These are phyloP conservation scores for Coemansia sp. DNA, from an alignment of 192 early-diverging fungal species.

Conservation along the genomic window DNA sequence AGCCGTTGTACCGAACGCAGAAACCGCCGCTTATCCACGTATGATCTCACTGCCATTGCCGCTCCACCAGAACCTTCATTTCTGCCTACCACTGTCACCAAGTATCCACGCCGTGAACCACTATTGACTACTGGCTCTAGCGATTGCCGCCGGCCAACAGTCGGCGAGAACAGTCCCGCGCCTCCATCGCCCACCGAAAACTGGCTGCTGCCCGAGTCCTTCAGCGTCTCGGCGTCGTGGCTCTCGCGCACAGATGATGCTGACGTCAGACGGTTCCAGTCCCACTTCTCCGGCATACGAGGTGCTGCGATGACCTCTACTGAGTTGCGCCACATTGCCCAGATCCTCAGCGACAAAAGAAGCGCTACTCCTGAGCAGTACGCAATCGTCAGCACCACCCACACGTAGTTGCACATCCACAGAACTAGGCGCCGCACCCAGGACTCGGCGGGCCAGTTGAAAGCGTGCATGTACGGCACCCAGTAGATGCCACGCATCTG, in stretches of 20 bases:
- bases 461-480: constrained; percentile 41
- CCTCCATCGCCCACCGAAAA: not conserved
- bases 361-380: constrained; percentile 29
- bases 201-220: not conserved
- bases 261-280: constrained; percentile 34
- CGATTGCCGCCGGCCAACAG: not conserved
- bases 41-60: constrained; percentile 36
- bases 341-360: constrained; percentile 29
- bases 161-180: constrained; percentile 3
- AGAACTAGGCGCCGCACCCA: constrained; percentile 22
- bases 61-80: constrained; percentile 6
- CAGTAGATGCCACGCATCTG: constrained; percentile 37
- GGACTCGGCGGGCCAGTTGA: constrained; percentile 29
- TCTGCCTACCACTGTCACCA: constrained; percentile 29
- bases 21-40: constrained; percentile 41
- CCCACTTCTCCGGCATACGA: constrained; percentile 49
- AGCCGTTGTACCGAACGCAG: constrained; percentile 47
- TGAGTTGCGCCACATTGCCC: constrained; percentile 43
- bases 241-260: constrained; percentile 13
- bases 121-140: not conserved
- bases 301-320: constrained; percentile 31
- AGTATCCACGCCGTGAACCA: constrained; percentile 21
- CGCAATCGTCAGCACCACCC: constrained; percentile 32
- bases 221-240: constrained; percentile 11
- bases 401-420: constrained; percentile 49